Evolutionary conservation across 2,329 filamentous ascomycete genomes (phyloP).

Genomic region (Chaetomium strumarium): DNA sequence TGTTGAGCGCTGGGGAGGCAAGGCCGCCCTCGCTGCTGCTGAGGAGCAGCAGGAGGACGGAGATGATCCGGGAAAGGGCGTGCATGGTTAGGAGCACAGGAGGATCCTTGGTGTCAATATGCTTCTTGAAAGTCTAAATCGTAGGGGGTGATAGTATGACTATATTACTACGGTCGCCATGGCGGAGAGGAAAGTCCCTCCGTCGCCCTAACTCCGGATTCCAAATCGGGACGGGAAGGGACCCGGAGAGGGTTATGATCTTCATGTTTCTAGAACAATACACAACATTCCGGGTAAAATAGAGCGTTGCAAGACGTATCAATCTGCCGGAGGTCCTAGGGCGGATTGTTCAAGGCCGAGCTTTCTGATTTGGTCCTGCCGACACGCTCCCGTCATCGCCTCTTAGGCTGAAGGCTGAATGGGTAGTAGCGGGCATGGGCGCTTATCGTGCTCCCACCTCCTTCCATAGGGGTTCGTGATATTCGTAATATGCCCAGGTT

Average conservation of each 20-base stretch:
- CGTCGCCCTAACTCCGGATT: not conserved
- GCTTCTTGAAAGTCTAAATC: not conserved
- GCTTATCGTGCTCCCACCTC: no score
- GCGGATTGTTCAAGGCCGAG: no score
- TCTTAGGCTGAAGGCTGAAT: no score
- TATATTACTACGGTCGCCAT: not conserved
- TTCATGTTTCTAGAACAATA: not conserved
- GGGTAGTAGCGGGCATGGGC: no score
- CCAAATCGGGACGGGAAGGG: not conserved
- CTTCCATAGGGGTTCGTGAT: no score
- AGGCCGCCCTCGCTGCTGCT: not conserved
- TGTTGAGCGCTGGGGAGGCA: not conserved
- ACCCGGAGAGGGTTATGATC: not conserved
- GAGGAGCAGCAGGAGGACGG: not conserved
- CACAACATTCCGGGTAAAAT: constrained; percentile 2
- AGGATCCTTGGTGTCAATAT: not conserved
- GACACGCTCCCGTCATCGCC: no score
- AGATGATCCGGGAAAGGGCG: not conserved
- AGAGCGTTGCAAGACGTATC: not conserved
- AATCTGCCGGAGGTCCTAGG: not conserved
- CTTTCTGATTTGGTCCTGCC: no score
- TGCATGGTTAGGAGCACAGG: not conserved
- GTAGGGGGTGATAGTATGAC: not conserved
- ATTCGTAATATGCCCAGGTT: no score
- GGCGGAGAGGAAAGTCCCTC: no score